Evolutionary conservation across 345 rosid genomes (phyloP).

Genomic region (Excoecaria agallocha): DNA sequence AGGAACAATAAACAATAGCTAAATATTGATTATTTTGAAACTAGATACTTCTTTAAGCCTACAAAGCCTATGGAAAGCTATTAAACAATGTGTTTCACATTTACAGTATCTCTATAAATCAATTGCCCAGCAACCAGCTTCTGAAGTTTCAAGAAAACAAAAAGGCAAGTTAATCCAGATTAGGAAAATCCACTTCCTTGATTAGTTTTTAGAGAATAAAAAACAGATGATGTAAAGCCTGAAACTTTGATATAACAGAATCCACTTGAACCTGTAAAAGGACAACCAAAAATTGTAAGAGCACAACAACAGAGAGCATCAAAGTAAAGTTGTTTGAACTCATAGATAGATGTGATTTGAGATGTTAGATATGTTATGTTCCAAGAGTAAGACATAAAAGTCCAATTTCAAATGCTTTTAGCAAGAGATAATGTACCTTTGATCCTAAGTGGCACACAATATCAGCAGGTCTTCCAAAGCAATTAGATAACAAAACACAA

Average conservation of each 20-base stretch:
- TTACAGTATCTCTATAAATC: too few species aligned
- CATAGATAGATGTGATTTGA: neutral
- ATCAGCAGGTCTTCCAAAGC: constrained; percentile 1
- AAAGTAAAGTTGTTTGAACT: neutral
- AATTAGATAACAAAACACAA: neutral
- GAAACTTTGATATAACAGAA: constrained; percentile 60
- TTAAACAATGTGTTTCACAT: too few species aligned
- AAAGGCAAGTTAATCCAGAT: too few species aligned
- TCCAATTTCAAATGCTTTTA: neutral
- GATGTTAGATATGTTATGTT: neutral
- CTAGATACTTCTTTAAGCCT: too few species aligned
- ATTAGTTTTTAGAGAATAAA: constrained; percentile 74
- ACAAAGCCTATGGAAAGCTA: too few species aligned
- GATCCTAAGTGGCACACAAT: neutral
- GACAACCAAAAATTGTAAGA: constrained; percentile 18
- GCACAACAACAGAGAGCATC: neutral
- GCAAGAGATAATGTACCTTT: neutral
- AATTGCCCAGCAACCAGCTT: too few species aligned
- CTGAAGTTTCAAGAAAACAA: too few species aligned
- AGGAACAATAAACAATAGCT: too few species aligned
- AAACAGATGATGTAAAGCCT: constrained; percentile 74
- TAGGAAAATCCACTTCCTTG: constrained; percentile 51
- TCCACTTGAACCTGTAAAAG: constrained; percentile 62
- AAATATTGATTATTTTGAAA: too few species aligned
- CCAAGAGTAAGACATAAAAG: neutral